Base-by-base conservation (phyloP, 2,329 filamentous ascomycete genomes). In the Calcarisporium arbuscula region DNA sequence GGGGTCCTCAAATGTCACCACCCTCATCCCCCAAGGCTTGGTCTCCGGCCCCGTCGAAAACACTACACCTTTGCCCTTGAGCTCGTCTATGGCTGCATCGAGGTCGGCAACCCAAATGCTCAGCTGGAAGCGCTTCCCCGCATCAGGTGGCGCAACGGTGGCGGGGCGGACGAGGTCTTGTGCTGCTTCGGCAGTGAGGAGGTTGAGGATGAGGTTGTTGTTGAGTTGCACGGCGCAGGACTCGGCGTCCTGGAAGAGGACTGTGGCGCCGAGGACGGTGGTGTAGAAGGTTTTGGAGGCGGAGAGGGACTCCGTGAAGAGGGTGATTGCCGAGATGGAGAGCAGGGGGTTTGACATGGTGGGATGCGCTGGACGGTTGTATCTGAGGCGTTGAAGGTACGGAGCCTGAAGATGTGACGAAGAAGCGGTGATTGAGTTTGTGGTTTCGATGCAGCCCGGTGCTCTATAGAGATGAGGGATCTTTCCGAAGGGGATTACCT, bases 1-100 rank as follows among this genome's bases (percentile, higher is more conserved):
- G 19, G 41, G 41, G 25, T 44, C 36, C 32, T 41, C 32, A 39
- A 42, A 42, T 2, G 39, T 39, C n/a, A 35, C 41, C 5, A 31
- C 31, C 6, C 30, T 28, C 36, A 38, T 28, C 3, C 38, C 38
- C 36, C 39, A 43, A 3, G 36, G 41, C 35, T 40, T 43, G 22
- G 29, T 30, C 30, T 36, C 30, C 12, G 41, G 35, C 12, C 32
- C 34, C 4, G 23, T 34, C 21, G 38, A 5, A 20, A 43, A 38
- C 10, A 28, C 33, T 19, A 45, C 41, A 21, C 39, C 41, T 16
- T 28, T 21, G 8, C 7, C n/a, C 14, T 17, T 7, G 17, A 45
- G 29, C 30, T 16, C 32, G 20, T 21, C 38, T 11, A 41, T 28
- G 17, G 42, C 36, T 6, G 26, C 34, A 22, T 45, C 43, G 8